Evolutionary conservation across 805 yeast genomes (phyloP), one percentile per base, ranked within the genome.

Genomic region (Hanseniaspora occidentalis): DNA sequence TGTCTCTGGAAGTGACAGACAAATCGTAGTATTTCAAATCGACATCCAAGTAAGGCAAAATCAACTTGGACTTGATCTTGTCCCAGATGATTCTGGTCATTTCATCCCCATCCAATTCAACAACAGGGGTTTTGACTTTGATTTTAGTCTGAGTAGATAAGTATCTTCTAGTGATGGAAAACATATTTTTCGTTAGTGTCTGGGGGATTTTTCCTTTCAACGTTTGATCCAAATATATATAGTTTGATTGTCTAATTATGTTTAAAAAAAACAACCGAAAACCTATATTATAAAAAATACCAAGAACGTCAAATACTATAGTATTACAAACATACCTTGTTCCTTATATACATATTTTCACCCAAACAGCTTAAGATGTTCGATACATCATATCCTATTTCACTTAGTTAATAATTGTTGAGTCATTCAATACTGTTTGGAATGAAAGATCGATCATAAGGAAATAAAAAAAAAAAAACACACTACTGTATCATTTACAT

Each of bases 21-120:
- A 82, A 67, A 58, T 82, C 92, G 58, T 78, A 82, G 60, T 81
- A 81, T 52, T 80, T 78, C 58, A 82, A 66, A 48, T 81, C 85
- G 35, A 82, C 70, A 47, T 82, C 82, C 47, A 82, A 60, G 56
- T 74, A 79, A 6, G 89, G 92, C 45, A 65, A 56, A 52, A 82
- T 71, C 50, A 82, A 68, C 56, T 75, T 72, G 44, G 70, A 72
- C 59, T 79, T 80, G 63, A 82, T 82, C 52, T 73, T 66, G 47
- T 74, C 70, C 92, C 92, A 82, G 58, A 82, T 82, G 54, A 82
- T 80, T 59, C 89, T 68, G 47, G 92, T 82, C 89, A 79, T 80
- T 59, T 82, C 92, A 59, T 82, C 92, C 52, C 92, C 92, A 53
- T 81, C 88, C 55, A 82, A 57, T 49, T 82, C 92, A 42, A 82